Conservation (phyloP, 441 rosid species). For the Adansonia gregorii region DNA sequence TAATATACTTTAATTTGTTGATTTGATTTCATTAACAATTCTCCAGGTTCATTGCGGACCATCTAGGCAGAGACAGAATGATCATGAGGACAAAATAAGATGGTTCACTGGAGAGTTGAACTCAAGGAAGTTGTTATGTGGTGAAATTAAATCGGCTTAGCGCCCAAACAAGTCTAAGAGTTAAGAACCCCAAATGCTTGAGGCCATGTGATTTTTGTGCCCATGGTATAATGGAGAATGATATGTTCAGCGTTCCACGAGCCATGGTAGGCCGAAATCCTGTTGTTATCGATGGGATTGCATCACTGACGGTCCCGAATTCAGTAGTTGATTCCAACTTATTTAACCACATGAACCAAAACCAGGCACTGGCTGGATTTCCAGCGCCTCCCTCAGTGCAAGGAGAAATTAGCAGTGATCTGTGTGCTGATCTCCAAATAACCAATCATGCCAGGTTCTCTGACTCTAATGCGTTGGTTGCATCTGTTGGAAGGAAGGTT, state of each 20-base stretch:
- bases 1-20: background rate
- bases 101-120: background rate
- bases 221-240: constrained; percentile 40
- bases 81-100: background rate
- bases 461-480: constrained; percentile 34
- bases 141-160: background rate
- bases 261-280: constrained; percentile 36
- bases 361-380: constrained; percentile 37
- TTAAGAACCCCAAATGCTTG: background rate
- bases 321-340: constrained; percentile 40
- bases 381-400: constrained; percentile 39
- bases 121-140: background rate
- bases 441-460: constrained; percentile 27
- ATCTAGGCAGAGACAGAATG: constrained; percentile 16
- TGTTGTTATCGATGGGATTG: constrained; percentile 36
- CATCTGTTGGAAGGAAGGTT: constrained; percentile 45
- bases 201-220: constrained; percentile 11
- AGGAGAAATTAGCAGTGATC: constrained; percentile 36
- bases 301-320: constrained; percentile 25
- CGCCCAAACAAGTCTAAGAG: background rate
- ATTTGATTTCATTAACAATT: constrained; percentile 15
- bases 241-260: constrained; percentile 37
- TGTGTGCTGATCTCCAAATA: constrained; percentile 30
- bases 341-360: constrained; percentile 38
- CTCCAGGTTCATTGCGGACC: constrained; percentile 27